Evolutionary conservation across 345 rosid species (phyloP), one percentile per base, ranked within the genome.

Genomic region (Syzygium aromaticum): DNA sequence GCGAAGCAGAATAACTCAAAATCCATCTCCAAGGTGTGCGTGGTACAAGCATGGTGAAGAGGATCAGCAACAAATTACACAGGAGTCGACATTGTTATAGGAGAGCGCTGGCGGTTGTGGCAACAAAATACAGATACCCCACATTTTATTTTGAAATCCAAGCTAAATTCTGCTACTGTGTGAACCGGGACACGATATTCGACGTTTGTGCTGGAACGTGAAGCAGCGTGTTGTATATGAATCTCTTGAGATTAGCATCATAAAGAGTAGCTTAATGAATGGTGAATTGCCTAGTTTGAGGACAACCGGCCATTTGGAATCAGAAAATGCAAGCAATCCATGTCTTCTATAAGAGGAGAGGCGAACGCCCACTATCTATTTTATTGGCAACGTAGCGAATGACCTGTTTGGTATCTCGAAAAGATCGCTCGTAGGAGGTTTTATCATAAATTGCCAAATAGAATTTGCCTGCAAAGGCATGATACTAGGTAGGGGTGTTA

Each of bases 71-170:
- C 64, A 57, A 11, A 57, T 57, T 25, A 57, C 1, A 2, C 15
- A 57, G 15, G 64, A 57, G 15, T 57, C 1, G 30, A 57, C 64
- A n/a, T 25, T 57, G 28, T 57, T 57, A 25, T 7, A 57, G 30
- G 30, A 57, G 28, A 57, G 64, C 25, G 27, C 30, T 25, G 7
- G 28, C 3, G 64, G 64, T 0, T n/a, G 0, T 57, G 30, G 28
- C 15, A 13, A 25, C 67, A 61, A 27, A 61, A n/a, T 61, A n/a
- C 8, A 4, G 17, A 61, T 61, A 6, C 0, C 33, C 67, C 0
- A n/a, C 17, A 8, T 61, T 61, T 7, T 61, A 61, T 11, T n/a
- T n/a, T n/a, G 67, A n/a, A 61, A 59, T 28, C 27, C 30, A 59
- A 7, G 16, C 33, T 27, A 59, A 27, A 61, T n/a, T 61, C 8